Base-by-base conservation (phyloP, 306 rosid species). In the Vigna trinervia region DNA sequence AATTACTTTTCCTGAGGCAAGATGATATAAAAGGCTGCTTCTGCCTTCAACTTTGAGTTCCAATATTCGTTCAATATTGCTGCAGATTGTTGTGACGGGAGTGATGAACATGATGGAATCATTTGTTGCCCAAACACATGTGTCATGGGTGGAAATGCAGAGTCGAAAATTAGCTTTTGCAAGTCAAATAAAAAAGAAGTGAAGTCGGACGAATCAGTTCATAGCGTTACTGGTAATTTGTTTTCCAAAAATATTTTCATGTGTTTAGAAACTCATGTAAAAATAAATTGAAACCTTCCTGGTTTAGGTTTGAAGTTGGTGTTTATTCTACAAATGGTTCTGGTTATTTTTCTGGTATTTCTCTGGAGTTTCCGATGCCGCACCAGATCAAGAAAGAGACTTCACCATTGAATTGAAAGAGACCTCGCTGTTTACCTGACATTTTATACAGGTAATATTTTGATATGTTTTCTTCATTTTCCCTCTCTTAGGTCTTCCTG, bases 21-120 rank as follows among this genome's bases (percentile, higher is more conserved):
- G 12, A 56, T 68, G 12, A 56, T 68, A 38, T 34, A 50, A 52
- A 41, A 79, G 75, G 39, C 43, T 74, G 28, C 23, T 53, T 76
- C 19, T 58, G 51, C 51, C 17, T 23, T 54, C 48, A 47, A 70
- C 50, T 76, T 36, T 74, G 79, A 84, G 46, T 62, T 81, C 63
- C 70, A 36, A 4, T 71, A 80, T 43, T 73, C 30, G 45, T 84
- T 41, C 51, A 74, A 78, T 60, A 23, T 78, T n/a, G 45, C 48
- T 80, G 78, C 82, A 93, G 98, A 93, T 89, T 93, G 97, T 81
- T 91, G 97, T 63, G 98, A 93, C 87, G 97, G 95, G 82, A 89
- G 89, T 64, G 98, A 94, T 68, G 98, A 92, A 82, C 80, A 90
- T 75, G 96, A 88, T 78, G 88, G 96, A 28, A 68, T 38, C 30